Evolutionary conservation across 768 basidiomycete species (phyloP).

Genomic region (Clathrus columnatus): DNA sequence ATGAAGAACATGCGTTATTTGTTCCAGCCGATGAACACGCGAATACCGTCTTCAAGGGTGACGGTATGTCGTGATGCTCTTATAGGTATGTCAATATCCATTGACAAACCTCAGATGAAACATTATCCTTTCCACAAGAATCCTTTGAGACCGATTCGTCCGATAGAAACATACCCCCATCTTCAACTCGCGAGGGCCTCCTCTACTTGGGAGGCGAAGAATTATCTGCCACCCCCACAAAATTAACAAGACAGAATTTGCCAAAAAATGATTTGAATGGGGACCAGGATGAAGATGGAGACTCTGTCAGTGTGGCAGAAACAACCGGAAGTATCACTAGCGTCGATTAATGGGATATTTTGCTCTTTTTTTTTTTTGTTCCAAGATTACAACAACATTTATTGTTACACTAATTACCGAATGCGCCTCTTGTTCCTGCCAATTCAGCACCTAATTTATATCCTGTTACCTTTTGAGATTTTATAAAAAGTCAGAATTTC

Average conservation of each 20-base stretch:
- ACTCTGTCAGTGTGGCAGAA: conserved; percentile 3
- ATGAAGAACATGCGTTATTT: conserved; percentile 59
- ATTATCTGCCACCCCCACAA: not conserved
- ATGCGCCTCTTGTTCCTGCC: conserved; percentile 52
- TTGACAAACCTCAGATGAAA: not conserved
- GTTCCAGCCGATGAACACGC: conserved; percentile 45
- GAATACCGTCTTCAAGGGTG: conserved; percentile 1
- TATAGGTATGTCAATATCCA: not conserved
- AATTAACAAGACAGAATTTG: not conserved
- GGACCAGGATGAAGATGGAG: conserved; percentile 5
- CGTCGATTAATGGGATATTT: conserved; percentile 7
- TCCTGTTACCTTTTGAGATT: conserved; percentile 34
- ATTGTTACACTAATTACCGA: conserved; percentile 21
- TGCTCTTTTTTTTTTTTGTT: not conserved
- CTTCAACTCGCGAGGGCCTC: not conserved
- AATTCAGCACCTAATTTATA: conserved; percentile 75
- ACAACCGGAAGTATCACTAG: conserved; percentile 11
- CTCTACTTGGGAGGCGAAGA: not conserved
- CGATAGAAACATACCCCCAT: too few relatives aligned
- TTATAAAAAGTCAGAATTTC: not conserved
- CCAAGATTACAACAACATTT: not conserved
- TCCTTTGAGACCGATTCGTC: not conserved
- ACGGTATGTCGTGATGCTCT: not conserved
- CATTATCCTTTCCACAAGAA: not conserved
- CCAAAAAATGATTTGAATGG: not conserved